These are phyloP conservation scores for Achaetomiella virescens DNA, from an alignment of 495 filamentous ascomycete genomes.

Conservation along the genomic window DNA sequence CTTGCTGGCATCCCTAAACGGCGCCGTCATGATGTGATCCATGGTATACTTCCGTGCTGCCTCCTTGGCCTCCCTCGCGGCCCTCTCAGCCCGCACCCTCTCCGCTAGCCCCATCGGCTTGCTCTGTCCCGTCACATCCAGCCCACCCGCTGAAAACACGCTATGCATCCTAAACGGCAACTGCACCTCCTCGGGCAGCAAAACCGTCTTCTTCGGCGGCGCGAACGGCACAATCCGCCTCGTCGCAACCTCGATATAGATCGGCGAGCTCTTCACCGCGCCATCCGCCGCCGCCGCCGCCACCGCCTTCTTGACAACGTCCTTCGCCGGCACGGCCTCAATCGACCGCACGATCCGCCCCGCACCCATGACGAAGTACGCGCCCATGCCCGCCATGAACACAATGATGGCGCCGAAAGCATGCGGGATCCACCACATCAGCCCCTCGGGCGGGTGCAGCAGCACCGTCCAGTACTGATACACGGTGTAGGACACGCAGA, in stretches of 20 bases:
- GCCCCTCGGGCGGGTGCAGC: constrained; percentile 36
- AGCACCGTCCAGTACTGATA: constrained; percentile 48
- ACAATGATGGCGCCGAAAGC: constrained; percentile 41
- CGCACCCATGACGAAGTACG: constrained; percentile 41
- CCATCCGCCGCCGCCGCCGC: not conserved
- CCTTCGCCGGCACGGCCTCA: constrained; percentile 24
- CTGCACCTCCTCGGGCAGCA: constrained; percentile 32
- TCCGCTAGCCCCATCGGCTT: constrained; percentile 19
- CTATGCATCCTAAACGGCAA: constrained; percentile 34
- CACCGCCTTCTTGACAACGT: not conserved
- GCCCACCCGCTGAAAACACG: constrained; percentile 3
- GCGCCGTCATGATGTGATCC: constrained; percentile 43
- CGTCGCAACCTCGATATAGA: constrained; percentile 35
- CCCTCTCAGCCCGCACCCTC: constrained; percentile 19
- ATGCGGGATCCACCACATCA: constrained; percentile 38
- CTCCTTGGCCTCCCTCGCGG: constrained; percentile 25
- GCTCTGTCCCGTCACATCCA: not conserved
- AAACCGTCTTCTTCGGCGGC: constrained; percentile 27
- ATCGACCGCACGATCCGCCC: constrained; percentile 38
- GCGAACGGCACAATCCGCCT: constrained; percentile 33
- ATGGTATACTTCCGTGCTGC: constrained; percentile 38
- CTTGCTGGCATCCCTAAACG: constrained; percentile 39
- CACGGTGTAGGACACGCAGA: constrained; percentile 52
- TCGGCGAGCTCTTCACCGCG: constrained; percentile 9
- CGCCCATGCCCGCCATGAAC: constrained; percentile 40